Evolutionary conservation across 2,329 filamentous ascomycete genomes (phyloP), one percentile per base, ranked within the genome.

Genomic region (Didymella pomorum): DNA sequence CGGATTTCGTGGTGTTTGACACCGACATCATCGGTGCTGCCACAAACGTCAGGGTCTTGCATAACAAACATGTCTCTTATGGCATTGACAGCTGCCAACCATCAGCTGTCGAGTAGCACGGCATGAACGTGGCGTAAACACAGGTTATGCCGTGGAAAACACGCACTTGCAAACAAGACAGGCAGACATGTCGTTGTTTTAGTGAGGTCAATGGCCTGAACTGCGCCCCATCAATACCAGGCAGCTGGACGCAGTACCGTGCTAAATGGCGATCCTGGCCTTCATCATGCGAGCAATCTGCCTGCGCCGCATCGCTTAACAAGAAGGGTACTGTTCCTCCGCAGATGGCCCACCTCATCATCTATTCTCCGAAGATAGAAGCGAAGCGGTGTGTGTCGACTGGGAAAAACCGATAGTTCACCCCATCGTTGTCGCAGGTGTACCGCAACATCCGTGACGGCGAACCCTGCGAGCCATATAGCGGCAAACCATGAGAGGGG

Each of bases 151-250:
- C 39, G 25, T 43, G 28, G 29, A 37, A 45, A 56, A 50, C 46
- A 55, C 42, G 14, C 28, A 9, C n/a, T 23, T 25, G 28, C 14
- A 29, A 43, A 45, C 35, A 41, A 16, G 45, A 46, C 43, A 3
- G 14, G 28, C 28, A 20, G 39, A 42, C 35, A 9, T 9, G 49
- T 29, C 35, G 28, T 48, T 52, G 55, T 48, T 58, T 48, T 43
- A 26, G n/a, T 18, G 4, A 6, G 14, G 11, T 35, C 35, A 44
- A 44, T 48, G 43, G 56, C 50, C 56, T 53, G 39, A 31, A 48
- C 57, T 47, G 47, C 43, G 57, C 57, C 57, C 48, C 57, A 48
- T 56, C 43, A 52, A 48, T 41, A 46, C 52, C 47, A 54, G 37
- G 56, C 45, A 46, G 39, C 39, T 28, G 56, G 41, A 8, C 1